Conservation (phyloP, 2,329 filamentous ascomycete species). For the Thelonectria blattea region DNA sequence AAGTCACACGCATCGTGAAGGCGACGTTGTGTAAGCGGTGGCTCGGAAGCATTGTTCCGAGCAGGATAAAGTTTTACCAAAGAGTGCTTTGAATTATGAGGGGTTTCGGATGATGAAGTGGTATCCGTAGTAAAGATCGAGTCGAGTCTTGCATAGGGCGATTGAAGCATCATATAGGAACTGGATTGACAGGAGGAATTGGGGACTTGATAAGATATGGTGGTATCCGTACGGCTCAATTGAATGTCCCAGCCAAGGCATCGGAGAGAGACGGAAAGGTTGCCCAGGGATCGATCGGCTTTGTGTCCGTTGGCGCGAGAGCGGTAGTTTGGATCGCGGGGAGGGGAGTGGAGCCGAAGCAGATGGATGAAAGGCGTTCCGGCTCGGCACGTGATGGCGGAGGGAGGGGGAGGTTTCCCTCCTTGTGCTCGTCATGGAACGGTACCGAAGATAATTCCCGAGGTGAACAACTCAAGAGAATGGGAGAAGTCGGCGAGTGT, state of each 20-base stretch:
- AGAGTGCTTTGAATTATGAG: not conserved
- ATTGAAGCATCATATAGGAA: too few relatives aligned
- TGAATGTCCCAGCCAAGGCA: not conserved
- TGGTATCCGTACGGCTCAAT: not conserved
- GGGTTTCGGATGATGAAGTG: too few relatives aligned
- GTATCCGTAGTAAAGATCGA: too few relatives aligned
- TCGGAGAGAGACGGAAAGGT: slow-evolving; percentile 5
- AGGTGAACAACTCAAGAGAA: slow-evolving; percentile 12
- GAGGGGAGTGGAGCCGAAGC: slow-evolving; percentile 17
- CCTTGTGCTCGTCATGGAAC: slow-evolving; percentile 31
- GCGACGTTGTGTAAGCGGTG: not conserved
- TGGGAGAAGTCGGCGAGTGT: not conserved
- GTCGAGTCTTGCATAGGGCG: too few relatives aligned
- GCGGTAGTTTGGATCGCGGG: not conserved
- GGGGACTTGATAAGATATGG: not conserved
- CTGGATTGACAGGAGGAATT: not conserved
- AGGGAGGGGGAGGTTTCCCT: not conserved
- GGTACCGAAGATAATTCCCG: slow-evolving; percentile 19
- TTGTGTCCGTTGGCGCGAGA: slow-evolving; percentile 24
- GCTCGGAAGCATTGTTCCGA: not conserved
- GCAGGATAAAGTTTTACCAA: not conserved
- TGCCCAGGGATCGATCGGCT: slow-evolving; percentile 21
- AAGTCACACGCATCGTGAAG: too few relatives aligned
- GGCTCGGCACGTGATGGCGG: slow-evolving; percentile 35
- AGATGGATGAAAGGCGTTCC: slow-evolving; percentile 32